These are phyloP conservation scores for Tricholoma furcatifolium DNA, from an alignment of 768 basidiomycete species.

Conservation along the genomic window DNA sequence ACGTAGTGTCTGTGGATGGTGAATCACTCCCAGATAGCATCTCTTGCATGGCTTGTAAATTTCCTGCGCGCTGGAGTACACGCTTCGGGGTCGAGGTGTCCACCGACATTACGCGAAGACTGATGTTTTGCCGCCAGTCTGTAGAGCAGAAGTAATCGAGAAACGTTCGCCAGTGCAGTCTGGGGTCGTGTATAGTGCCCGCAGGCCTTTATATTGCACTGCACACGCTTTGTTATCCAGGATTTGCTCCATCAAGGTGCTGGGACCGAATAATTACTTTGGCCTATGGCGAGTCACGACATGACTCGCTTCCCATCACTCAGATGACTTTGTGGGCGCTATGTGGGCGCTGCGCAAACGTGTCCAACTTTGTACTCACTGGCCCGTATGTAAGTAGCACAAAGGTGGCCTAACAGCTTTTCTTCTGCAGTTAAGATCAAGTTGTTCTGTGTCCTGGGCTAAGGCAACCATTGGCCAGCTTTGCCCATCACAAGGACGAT, in stretches of 20 bases:
- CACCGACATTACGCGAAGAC: neutral
- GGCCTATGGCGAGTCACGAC: neutral
- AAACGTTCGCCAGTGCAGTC: neutral
- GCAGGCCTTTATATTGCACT: neutral
- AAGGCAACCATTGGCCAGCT: no score
- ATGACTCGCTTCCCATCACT: conserved; percentile 4
- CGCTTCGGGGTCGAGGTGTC: conserved; percentile 15
- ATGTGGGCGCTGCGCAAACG: neutral
- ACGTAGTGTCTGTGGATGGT: conserved; percentile 4
- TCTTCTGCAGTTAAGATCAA: no score
- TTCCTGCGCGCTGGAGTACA: conserved; percentile 36
- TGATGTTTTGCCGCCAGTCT: neutral
- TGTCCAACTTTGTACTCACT: no score
- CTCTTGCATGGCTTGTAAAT: conserved; percentile 26
- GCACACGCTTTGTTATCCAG: neutral
- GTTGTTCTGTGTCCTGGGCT: no score
- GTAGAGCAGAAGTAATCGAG: neutral
- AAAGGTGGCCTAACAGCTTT: no score
- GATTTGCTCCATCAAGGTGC: conserved; percentile 6
- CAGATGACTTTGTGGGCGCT: conserved; percentile 4
- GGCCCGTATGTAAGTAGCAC: no score
- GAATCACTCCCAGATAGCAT: conserved; percentile 15
- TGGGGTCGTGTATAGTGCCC: neutral
- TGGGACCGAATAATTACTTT: neutral
- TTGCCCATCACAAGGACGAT: no score